A percentile compares a stretch with the other conserved stretches of the same genome.
These are phyloP conservation scores for Neurospora sublineolata DNA, from an alignment of 495 filamentous ascomycete genomes.

Conservation along the genomic window DNA sequence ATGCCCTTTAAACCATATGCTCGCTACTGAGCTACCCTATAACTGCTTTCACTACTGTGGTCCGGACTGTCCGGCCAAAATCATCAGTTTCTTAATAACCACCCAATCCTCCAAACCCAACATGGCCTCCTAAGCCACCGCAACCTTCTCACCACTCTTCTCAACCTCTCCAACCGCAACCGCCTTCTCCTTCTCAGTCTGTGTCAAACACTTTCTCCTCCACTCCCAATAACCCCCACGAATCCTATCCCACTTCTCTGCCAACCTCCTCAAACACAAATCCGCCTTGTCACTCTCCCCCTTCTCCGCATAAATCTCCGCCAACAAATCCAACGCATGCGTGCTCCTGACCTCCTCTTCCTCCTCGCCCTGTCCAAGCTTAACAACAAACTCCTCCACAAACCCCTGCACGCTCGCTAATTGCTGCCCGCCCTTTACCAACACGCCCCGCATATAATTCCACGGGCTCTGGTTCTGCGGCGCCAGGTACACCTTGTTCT, in stretches of 20 bases:
- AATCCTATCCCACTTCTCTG: constrained; percentile 81
- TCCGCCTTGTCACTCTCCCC: constrained; percentile 46
- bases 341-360: constrained; percentile 52
- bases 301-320: constrained; percentile 63
- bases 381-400: constrained; percentile 49
- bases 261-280: constrained; percentile 58
- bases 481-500: constrained; percentile 59
- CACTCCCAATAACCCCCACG: constrained; percentile 89
- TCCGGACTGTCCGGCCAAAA: neutral
- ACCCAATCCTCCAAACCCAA: neutral
- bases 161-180: neutral
- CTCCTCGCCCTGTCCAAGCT: constrained; percentile 30
- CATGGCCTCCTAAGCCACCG: neutral
- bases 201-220: constrained; percentile 35
- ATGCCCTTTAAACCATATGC: neutral
- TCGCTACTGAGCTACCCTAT: neutral
- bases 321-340: constrained; percentile 83
- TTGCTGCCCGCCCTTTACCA: constrained; percentile 49
- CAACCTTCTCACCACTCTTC: neutral
- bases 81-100: neutral
- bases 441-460: constrained; percentile 76
- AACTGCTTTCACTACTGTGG: neutral
- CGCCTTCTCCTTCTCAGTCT: neutral
- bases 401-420: constrained; percentile 53
- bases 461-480: constrained; percentile 92